Percentiles rank a stretch among this genome's conserved stretches.
phyloP scores from a whole-genome alignment of 148 eudicot genomes.

The Camellia granthamiana region DNA sequence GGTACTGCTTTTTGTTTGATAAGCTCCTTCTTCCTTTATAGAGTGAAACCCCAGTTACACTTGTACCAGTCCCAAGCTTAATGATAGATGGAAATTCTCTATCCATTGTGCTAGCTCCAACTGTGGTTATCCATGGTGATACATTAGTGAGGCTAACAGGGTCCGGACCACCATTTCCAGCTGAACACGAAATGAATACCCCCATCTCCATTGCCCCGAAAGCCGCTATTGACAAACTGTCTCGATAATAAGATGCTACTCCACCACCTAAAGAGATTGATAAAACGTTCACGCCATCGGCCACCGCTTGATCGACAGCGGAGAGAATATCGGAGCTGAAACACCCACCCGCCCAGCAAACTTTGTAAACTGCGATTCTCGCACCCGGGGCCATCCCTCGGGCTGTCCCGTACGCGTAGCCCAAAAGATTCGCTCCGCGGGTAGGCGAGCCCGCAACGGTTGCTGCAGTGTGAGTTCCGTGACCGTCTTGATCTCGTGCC shows the following conservation, averaged over 20 bases:
- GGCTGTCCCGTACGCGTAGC: slow-evolving; percentile 79
- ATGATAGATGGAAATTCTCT: slow-evolving; percentile 70
- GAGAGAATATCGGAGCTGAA: slow-evolving; percentile 94
- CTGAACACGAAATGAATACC: slow-evolving; percentile 79
- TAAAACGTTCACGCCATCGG: slow-evolving; percentile 72
- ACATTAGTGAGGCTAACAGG: slow-evolving; percentile 80
- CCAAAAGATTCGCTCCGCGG: slow-evolving; percentile 64
- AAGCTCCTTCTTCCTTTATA: slow-evolving; percentile 57
- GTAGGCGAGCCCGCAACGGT: slow-evolving; percentile 76
- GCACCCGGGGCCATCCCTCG: slow-evolving; percentile 81
- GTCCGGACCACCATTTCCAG: slow-evolving; percentile 87
- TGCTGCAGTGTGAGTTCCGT: slow-evolving; percentile 91
- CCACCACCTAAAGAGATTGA: slow-evolving; percentile 96
- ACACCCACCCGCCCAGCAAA: slow-evolving; percentile 92
- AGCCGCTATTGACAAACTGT: slow-evolving; percentile 68
- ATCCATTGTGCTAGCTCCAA: slow-evolving; percentile 93
- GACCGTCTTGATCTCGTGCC: slow-evolving; percentile 84
- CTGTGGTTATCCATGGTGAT: slow-evolving; percentile 89
- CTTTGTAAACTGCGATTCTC: slow-evolving; percentile 79
- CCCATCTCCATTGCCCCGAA: slow-evolving; percentile 92
- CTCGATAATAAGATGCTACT: slow-evolving; percentile 63
- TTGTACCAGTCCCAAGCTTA: slow-evolving; percentile 56
- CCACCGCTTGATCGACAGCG: slow-evolving; percentile 77
- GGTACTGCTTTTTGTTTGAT: slow-evolving; percentile 39
- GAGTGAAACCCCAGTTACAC: slow-evolving; percentile 56